Base-by-base conservation (phyloP, 768 basidiomycete species). In the Lactarius hatsudake region DNA sequence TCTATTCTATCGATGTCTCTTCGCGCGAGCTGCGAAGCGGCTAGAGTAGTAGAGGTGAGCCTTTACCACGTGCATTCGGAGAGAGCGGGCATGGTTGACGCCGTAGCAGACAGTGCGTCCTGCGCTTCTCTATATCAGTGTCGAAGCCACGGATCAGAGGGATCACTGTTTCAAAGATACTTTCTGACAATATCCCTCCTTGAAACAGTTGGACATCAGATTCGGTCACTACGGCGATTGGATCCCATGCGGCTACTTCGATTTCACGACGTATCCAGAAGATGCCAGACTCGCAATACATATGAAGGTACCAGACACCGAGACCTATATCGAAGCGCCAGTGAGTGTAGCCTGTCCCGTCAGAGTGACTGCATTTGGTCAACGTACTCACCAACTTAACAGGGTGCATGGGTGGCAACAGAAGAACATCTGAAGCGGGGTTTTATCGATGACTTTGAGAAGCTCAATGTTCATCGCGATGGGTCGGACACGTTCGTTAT, bases 231-330 rank as follows among this genome's bases (percentile, higher is more conserved):
- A 42, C 36, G 38, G n/a, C 12, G 18, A 40, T 36, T 38, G 18
- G 36, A 20, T 62, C 18, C 61, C 61, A 23, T 18, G 23, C 34
- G 9, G 23, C 51, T 62, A 42, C 53, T 62, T 62, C 53, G 62
- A 62, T 30, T 62, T 55, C 38, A 62, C 51, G 18, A 12, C 15
- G 38, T 38, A 42, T 26, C 62, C 62, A 38, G 38, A 62, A 18
- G 45, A 51, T 5, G 20, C 53, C 4, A 20, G 18, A 18, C 1
- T 62, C 38, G 26, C 18, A 30, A 62, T 62, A 40, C 28, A 55
- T 10, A 55, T 62, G 38, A 23, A n/a, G 20, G 62, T 62, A 18
- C 7, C 12, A 12, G 53, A 62, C 13, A 15, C 23, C 4, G 34
- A 48, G n/a, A 13, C 42, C 8, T 32, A 45, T 18, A 63, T 63